These are phyloP conservation scores for Hemerocallis citrina DNA, from an alignment of 106 monocot genomes.

Conservation along the genomic window DNA sequence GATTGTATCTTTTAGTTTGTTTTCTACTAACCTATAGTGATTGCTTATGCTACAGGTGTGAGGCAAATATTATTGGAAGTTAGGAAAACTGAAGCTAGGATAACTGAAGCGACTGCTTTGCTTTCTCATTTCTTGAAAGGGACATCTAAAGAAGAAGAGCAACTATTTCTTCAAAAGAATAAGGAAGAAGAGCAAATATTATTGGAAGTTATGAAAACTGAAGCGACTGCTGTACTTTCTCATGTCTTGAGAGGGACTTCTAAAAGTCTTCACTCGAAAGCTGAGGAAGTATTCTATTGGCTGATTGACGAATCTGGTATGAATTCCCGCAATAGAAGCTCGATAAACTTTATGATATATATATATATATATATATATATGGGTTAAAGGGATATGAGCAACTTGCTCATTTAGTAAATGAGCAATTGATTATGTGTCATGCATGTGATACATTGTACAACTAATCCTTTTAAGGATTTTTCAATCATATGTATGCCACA, in stretches of 20 bases:
- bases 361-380: too few relatives aligned
- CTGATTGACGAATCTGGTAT: constrained; percentile 53
- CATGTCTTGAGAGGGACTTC: constrained; percentile 69
- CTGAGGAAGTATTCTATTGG: constrained; percentile 42
- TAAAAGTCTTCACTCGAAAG: constrained; percentile 76
- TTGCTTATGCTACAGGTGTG: constrained; percentile 37
- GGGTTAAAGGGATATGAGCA: too few relatives aligned
- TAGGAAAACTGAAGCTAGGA: constrained; percentile 24
- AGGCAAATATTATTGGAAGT: constrained; percentile 48
- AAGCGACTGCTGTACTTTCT: constrained; percentile 55
- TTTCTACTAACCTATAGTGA: not conserved
- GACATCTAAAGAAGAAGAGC: constrained; percentile 53
- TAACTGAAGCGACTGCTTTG: constrained; percentile 48
- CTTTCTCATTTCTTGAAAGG: constrained; percentile 69
- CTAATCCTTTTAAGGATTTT: too few relatives aligned
- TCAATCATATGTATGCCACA: too few relatives aligned
- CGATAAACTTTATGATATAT: not conserved
- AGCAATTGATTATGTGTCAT: too few relatives aligned
- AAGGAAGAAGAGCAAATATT: too few relatives aligned
- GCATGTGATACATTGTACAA: too few relatives aligned
- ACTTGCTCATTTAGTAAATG: too few relatives aligned
- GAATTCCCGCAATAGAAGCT: constrained; percentile 34
- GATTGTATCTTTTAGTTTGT: too few relatives aligned
- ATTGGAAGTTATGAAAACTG: constrained; percentile 31
- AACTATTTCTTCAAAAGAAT: too few relatives aligned